Evolutionary conservation across 2,329 filamentous ascomycete genomes (phyloP), one percentile per base, ranked within the genome.

Genomic region (Alternaria arborescens): DNA sequence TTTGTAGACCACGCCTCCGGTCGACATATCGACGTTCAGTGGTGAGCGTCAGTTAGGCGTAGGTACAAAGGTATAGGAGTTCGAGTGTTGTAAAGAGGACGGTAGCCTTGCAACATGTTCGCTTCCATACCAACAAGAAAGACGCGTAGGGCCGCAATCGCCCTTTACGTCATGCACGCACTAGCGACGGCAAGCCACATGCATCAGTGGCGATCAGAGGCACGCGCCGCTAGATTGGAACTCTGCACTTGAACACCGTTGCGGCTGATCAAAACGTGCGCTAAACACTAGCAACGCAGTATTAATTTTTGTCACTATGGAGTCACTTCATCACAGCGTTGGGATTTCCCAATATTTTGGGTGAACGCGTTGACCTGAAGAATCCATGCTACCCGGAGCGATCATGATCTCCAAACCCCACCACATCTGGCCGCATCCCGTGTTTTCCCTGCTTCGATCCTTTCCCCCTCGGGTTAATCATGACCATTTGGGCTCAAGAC

Each of bases 1-100:
- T 58, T 77, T 76, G 69, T 76, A 75, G 62, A 74, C 71, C 50
- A 71, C 64, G 30, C 76, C 69, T 48, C 69, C 72, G 18, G 68
- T 69, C 43, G 73, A 65, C 74, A 77, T 76, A 42, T 18, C 74
- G 64, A 51, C 55, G 48, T 26, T 24, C 46, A 58, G 51, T 55
- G 48, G 12, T 20, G 52, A 56, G 57, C 28, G 46, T 24, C 34
- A 51, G 30, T 38, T 24, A 5, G 42, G 32, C 46, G 48, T 34
- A 38, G 28, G 24, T 16, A 4, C 20, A 8, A 10, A 46, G n/a
- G 22, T 20, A 12, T 36, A 10, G 12, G 24, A 22, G 24, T 40
- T 30, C 55, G 34, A 53, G 16, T 32, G 18, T 14, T n/a, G 34
- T 42, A 51, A 16, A 24, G 20, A 5, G 53, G 16, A 20, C 46